Evolutionary conservation across 1,284 basidiomycete genomes (phyloP).

Genomic region (Taiwanofungus camphoratus): DNA sequence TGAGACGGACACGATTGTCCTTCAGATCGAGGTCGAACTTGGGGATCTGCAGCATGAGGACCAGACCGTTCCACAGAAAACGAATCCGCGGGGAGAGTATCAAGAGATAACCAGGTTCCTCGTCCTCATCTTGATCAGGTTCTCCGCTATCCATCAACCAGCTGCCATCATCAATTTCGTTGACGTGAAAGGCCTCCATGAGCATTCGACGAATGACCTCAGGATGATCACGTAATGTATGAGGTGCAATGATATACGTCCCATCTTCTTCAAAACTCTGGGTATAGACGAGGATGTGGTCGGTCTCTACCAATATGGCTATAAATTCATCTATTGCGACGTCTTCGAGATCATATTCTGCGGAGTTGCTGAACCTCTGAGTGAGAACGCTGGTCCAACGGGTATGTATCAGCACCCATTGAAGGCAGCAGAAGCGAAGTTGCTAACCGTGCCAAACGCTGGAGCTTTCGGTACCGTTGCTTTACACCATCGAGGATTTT

Average conservation of each 20-base stretch:
- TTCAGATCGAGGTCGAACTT: constrained; percentile 75
- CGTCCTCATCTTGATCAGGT: constrained; percentile 44
- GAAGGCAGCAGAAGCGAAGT: neutral
- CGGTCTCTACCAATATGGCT: constrained; percentile 74
- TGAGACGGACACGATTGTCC: constrained; percentile 78
- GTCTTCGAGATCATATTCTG: constrained; percentile 86
- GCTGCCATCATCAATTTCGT: constrained; percentile 56
- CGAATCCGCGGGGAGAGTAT: constrained; percentile 82
- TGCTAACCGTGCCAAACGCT: constrained; percentile 82
- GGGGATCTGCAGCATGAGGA: constrained; percentile 67
- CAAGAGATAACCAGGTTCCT: constrained; percentile 71
- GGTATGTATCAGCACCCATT: neutral
- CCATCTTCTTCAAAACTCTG: constrained; percentile 86
- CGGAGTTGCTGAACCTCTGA: constrained; percentile 90
- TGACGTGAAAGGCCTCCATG: constrained; percentile 77
- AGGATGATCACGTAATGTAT: constrained; percentile 78
- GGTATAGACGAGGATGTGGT: constrained; percentile 95
- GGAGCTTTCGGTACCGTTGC: constrained; percentile 88
- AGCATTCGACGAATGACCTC: constrained; percentile 80
- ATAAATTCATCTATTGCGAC: constrained; percentile 82
- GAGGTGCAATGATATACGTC: constrained; percentile 90
- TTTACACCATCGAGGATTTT: constrained; percentile 94
- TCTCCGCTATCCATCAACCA: constrained; percentile 47
- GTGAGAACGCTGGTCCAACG: constrained; percentile 55
- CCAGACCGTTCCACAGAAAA: constrained; percentile 94